Percentiles rank a stretch among this genome's conserved stretches.
Conservation (phyloP, 495 filamentous ascomycete genomes). For the Hypomontagnella monticulosa region DNA sequence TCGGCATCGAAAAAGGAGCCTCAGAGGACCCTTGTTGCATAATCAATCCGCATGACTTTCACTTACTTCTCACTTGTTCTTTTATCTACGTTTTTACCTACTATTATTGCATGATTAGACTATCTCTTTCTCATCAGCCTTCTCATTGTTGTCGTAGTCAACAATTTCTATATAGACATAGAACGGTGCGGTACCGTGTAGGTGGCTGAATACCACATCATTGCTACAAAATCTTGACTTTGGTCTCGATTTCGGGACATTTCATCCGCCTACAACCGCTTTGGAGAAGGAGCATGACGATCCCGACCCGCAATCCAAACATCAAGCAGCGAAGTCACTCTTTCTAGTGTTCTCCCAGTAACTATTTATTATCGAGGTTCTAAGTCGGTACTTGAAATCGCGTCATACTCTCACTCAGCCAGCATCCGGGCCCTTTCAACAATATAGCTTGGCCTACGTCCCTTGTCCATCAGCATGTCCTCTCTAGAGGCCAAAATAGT, state of each 20-base stretch:
- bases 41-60: not conserved
- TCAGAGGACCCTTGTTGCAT: slow-evolving; percentile 30
- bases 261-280: slow-evolving; percentile 10
- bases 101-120: not conserved
- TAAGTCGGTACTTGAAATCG: slow-evolving; percentile 13
- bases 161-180: not conserved
- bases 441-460: slow-evolving; percentile 1
- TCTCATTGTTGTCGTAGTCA: slow-evolving; percentile 2
- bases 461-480: slow-evolving; percentile 49
- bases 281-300: slow-evolving; percentile 41
- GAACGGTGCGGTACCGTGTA: slow-evolving; percentile 1
- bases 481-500: slow-evolving; percentile 93
- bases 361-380: slow-evolving; percentile 4
- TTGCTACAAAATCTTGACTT: slow-evolving; percentile 17
- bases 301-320: slow-evolving; percentile 34
- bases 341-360: slow-evolving; percentile 19
- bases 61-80: not conserved
- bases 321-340: slow-evolving; percentile 26
- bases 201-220: slow-evolving; percentile 11
- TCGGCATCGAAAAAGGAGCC: not conserved
- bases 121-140: not conserved
- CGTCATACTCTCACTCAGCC: not conserved
- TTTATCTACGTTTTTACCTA: too few species aligned
- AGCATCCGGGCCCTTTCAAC: not conserved
- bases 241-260: not conserved